Conservation (phyloP, 441 rosid species). For the Croton setiger region DNA sequence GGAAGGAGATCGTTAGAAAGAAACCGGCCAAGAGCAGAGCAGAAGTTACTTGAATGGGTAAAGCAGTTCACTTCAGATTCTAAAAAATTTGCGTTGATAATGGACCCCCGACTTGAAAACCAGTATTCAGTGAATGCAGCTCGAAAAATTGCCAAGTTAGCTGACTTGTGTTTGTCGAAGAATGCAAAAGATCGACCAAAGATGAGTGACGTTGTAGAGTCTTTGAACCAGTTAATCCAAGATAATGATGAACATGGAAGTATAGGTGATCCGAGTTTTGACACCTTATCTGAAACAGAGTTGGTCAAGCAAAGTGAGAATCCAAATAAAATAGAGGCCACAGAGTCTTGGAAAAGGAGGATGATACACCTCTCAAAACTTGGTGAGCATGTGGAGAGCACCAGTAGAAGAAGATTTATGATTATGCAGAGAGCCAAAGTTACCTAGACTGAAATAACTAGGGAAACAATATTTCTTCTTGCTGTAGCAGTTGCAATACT, state of each 20-base stretch:
- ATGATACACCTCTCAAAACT: constrained; percentile 52
- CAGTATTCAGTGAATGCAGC: constrained; percentile 48
- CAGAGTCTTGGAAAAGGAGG: constrained; percentile 54
- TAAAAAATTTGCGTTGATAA: constrained; percentile 49
- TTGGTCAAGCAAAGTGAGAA: constrained; percentile 19
- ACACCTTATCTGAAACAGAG: constrained; percentile 20
- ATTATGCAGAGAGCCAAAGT: constrained; percentile 47
- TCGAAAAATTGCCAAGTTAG: constrained; percentile 58
- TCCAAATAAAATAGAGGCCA: constrained; percentile 12
- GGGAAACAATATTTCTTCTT: background rate
- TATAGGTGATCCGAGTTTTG: constrained; percentile 16
- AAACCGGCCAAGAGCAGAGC: constrained; percentile 57
- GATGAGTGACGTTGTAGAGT: constrained; percentile 62
- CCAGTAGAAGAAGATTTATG: constrained; percentile 44
- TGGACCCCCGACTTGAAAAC: constrained; percentile 56
- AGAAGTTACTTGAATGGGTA: constrained; percentile 68
- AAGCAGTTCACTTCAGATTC: constrained; percentile 57
- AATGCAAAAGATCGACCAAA: constrained; percentile 61
- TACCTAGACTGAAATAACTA: constrained; percentile 11
- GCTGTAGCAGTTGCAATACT: too few relatives aligned
- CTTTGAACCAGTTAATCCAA: constrained; percentile 44
- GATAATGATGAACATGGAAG: constrained; percentile 24
- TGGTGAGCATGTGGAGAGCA: constrained; percentile 41
- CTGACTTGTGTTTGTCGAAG: constrained; percentile 57
- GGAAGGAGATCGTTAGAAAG: constrained; percentile 75